Percentiles rank a stretch among this genome's conserved stretches.
Evolutionary conservation across 1,139 yeast species (phyloP).

Genomic region (Diutina ranongensis): DNA sequence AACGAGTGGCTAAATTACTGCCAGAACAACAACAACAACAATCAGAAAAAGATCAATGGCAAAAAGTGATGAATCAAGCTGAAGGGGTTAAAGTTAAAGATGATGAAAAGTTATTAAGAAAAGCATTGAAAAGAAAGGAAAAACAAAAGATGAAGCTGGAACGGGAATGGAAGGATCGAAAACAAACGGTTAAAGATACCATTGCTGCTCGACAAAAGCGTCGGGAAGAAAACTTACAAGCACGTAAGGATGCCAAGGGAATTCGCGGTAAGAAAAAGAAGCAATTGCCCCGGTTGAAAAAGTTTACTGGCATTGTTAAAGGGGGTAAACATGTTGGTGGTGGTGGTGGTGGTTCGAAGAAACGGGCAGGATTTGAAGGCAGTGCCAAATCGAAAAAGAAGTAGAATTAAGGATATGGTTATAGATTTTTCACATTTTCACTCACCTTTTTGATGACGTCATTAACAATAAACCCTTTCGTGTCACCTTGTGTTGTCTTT

Average conservation of each 20-base stretch:
- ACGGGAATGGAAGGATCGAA: conserved; percentile 79
- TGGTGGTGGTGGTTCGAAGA: conserved; percentile 18
- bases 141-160: conserved; percentile 72
- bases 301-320: conserved; percentile 47
- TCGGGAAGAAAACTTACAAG: conserved; percentile 80
- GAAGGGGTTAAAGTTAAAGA: conserved; percentile 85
- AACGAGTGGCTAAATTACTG: conserved; percentile 46
- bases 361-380: conserved; percentile 53
- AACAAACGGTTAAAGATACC: conserved; percentile 63
- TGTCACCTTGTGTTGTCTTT: too few relatives aligned
- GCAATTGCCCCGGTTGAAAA: conserved; percentile 37
- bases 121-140: conserved; percentile 76
- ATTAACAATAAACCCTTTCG: too few relatives aligned
- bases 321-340: conserved; percentile 13
- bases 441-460: too few relatives aligned
- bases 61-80: conserved; percentile 68
- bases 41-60: conserved; percentile 77
- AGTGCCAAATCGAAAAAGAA: conserved; percentile 23
- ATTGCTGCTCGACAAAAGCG: conserved; percentile 69
- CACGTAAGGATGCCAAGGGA: conserved; percentile 73
- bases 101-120: conserved; percentile 77
- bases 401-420: conserved; percentile 6
- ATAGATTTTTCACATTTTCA: background rate
- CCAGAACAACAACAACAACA: conserved; percentile 50
- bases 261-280: conserved; percentile 56